Conservation (phyloP, 2,329 filamentous ascomycete species). For the Rasamsonia emersonii region DNA sequence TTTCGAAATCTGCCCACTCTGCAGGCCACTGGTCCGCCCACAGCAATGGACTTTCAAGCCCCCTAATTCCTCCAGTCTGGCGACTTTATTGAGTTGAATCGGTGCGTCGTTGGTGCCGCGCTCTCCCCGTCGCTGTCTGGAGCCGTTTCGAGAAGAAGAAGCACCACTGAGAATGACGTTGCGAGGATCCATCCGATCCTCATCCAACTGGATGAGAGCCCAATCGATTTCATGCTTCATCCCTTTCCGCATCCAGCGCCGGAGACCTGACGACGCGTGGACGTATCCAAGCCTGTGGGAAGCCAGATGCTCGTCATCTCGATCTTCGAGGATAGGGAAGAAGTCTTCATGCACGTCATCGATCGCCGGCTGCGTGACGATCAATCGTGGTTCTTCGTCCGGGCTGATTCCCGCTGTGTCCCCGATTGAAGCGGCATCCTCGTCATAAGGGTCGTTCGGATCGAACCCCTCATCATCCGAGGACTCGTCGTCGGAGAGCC, state of each 20-base stretch:
- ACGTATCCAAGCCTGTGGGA: conserved; percentile 74
- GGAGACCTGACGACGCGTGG: conserved; percentile 82
- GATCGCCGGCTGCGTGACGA: conserved; percentile 84
- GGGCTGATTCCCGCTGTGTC: conserved; percentile 72
- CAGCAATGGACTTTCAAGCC: conserved; percentile 78
- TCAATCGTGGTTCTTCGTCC: conserved; percentile 65
- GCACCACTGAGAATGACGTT: conserved; percentile 51
- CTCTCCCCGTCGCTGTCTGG: conserved; percentile 40
- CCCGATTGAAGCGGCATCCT: conserved; percentile 50
- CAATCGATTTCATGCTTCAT: conserved; percentile 89
- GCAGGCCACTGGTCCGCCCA: conserved; percentile 76
- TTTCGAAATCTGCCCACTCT: conserved; percentile 67
- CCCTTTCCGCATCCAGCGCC: conserved; percentile 61
- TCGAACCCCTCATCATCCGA: conserved; percentile 46
- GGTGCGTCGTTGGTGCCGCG: conserved; percentile 38
- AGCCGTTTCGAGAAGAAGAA: conserved; percentile 1
- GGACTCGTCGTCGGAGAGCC: conserved; percentile 37
- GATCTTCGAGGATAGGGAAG: conserved; percentile 68
- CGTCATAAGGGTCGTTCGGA: conserved; percentile 46
- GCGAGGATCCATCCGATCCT: conserved; percentile 59
- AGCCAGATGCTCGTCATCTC: conserved; percentile 71
- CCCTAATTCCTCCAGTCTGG: conserved; percentile 51
- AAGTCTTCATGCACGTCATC: conserved; percentile 80
- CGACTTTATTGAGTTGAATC: conserved; percentile 48
- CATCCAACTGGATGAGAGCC: conserved; percentile 76